phyloP scores from a whole-genome alignment of 2,329 filamentous ascomycete genomes.

The Dactylellina sp. region DNA sequence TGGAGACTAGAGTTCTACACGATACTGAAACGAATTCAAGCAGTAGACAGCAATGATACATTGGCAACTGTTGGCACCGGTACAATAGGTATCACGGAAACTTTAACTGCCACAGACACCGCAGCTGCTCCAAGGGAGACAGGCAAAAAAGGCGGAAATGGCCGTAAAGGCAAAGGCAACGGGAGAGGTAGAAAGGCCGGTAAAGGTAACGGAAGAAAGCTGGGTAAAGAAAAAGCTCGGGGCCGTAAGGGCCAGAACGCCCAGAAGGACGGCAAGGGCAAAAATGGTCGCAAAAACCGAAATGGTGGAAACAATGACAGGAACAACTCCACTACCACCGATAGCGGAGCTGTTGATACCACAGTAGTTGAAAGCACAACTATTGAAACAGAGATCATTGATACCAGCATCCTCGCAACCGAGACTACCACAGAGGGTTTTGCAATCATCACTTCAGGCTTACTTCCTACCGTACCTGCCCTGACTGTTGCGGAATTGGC shows the following conservation, averaged over 20 bases:
- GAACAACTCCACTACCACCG: conserved; percentile 35
- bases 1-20: conserved; percentile 17
- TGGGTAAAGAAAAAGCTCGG: neutral
- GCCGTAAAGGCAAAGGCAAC: conserved; percentile 17
- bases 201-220: neutral
- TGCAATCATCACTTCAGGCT: conserved; percentile 33
- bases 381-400: conserved; percentile 20
- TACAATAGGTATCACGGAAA: neutral
- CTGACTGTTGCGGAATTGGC: conserved; percentile 7
- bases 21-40: conserved; percentile 21
- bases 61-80: conserved; percentile 20
- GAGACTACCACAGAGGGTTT: conserved; percentile 44
- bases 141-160: conserved; percentile 17
- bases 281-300: conserved; percentile 2
- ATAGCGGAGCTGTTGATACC: conserved; percentile 23
- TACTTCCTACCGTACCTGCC: conserved; percentile 4
- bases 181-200: neutral
- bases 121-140: conserved; percentile 14
- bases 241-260: conserved; percentile 4
- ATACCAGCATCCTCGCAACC: neutral
- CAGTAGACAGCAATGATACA: conserved; percentile 23
- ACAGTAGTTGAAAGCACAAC: neutral
- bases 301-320: conserved; percentile 1
- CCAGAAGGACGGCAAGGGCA: conserved; percentile 6
- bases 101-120: conserved; percentile 4